Percentiles rank a stretch among this genome's conserved stretches.
These are phyloP conservation scores for Sparassis latifolia DNA, from an alignment of 1,284 basidiomycete genomes.

Conservation along the genomic window DNA sequence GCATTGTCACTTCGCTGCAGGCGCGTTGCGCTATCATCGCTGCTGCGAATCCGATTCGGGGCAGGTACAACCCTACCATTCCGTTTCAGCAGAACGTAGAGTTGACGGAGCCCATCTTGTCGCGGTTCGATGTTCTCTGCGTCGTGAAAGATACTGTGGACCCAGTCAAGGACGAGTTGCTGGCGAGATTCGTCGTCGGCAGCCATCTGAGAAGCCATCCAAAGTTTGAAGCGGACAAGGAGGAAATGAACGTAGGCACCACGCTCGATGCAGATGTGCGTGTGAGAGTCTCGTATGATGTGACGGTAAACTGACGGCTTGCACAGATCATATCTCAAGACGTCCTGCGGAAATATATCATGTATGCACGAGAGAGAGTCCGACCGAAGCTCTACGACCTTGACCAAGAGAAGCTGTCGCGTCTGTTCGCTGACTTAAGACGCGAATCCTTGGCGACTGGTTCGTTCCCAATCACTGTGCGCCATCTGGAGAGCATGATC, in stretches of 20 bases:
- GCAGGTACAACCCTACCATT: slow-evolving; percentile 94
- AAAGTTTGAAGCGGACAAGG: slow-evolving; percentile 76
- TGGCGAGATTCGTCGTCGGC: slow-evolving; percentile 96
- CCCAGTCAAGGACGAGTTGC: slow-evolving; percentile 93
- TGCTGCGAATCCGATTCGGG: slow-evolving; percentile 95
- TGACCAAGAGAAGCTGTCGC: slow-evolving; percentile 92
- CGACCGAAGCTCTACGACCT: slow-evolving; percentile 90
- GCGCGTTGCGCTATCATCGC: slow-evolving; percentile 97
- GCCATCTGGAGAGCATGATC: slow-evolving; percentile 98
- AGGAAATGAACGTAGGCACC: slow-evolving; percentile 88
- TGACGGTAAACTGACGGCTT: background rate
- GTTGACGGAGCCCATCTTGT: slow-evolving; percentile 96
- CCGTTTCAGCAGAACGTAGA: slow-evolving; percentile 99
- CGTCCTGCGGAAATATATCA: slow-evolving; percentile 96
- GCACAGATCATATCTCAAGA: slow-evolving; percentile 95
- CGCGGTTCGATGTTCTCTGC: slow-evolving; percentile 97
- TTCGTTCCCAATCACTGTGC: slow-evolving; percentile 96
- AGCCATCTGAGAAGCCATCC: slow-evolving; percentile 94
- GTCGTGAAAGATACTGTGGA: slow-evolving; percentile 98
- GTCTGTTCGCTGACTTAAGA: slow-evolving; percentile 95
- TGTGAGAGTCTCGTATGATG: slow-evolving; percentile 3
- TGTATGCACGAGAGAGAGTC: slow-evolving; percentile 94
- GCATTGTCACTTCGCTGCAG: slow-evolving; percentile 95
- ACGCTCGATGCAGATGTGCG: slow-evolving; percentile 86
- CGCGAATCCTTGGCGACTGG: slow-evolving; percentile 96